These are phyloP conservation scores for Aspergillus sp. DNA, from an alignment of 2,329 filamentous ascomycete species.

Conservation along the genomic window DNA sequence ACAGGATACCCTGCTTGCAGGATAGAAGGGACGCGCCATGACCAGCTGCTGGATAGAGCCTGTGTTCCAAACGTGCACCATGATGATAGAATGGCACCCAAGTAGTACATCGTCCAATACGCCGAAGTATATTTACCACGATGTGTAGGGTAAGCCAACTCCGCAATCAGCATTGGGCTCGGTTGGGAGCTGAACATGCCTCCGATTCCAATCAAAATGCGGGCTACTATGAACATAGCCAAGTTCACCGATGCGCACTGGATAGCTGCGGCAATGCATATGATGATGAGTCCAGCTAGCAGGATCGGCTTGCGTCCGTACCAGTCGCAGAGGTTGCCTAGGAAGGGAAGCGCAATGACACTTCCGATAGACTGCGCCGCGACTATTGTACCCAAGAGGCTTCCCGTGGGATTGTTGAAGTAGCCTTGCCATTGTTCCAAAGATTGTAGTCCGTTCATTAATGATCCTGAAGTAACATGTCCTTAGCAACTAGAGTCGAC, in stretches of 20 bases:
- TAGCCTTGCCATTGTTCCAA: no score
- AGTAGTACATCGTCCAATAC: constrained; percentile 40
- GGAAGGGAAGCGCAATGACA: no score
- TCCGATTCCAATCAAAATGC: constrained; percentile 34
- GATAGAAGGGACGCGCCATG: constrained; percentile 48
- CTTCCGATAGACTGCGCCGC: no score
- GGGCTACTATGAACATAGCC: constrained; percentile 31
- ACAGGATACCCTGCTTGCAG: constrained; percentile 65
- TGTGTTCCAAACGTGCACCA: constrained; percentile 46
- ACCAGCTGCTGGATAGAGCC: constrained; percentile 43
- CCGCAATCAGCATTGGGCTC: constrained; percentile 30
- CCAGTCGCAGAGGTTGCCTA: no score
- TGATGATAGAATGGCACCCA: constrained; percentile 49
- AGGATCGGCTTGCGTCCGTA: no score
- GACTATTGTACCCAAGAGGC: no score
- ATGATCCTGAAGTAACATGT: no score
- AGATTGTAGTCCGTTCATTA: no score
- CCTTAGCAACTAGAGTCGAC: no score
- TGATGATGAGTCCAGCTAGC: no score
- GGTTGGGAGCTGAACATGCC: constrained; percentile 29
- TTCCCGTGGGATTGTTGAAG: no score
- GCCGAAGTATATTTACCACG: constrained; percentile 26
- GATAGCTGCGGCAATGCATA: no score
- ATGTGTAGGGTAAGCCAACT: constrained; percentile 33
- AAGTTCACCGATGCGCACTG: constrained; percentile 15